Percentiles rank a stretch among this genome's conserved stretches.
Evolutionary conservation across 179 eudicot species (phyloP).

Genomic region (Beta corolliflora): DNA sequence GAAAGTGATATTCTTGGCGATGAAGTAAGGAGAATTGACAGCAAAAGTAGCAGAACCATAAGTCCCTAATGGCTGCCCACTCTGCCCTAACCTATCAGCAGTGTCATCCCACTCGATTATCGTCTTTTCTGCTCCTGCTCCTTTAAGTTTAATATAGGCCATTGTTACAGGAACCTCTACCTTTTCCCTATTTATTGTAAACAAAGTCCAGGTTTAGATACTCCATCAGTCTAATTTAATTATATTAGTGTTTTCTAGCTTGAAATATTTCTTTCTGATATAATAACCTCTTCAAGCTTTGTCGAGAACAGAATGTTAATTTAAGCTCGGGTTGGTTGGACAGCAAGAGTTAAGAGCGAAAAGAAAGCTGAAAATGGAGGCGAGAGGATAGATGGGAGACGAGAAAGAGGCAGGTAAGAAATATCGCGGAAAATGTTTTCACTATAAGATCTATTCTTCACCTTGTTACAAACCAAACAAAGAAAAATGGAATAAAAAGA

Average conservation of each 20-base stretch:
- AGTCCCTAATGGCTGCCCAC: slow-evolving; percentile 71
- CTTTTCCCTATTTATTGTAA: slow-evolving; percentile 58
- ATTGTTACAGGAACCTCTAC: slow-evolving; percentile 63
- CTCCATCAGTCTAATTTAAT: not conserved
- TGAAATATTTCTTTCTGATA: not conserved
- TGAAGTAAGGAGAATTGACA: slow-evolving; percentile 68
- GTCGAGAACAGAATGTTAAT: not conserved
- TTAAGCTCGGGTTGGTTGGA: not conserved
- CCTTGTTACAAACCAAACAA: no score
- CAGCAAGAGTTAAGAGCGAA: no score
- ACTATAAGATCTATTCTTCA: no score
- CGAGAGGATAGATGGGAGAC: no score
- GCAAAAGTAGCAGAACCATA: slow-evolving; percentile 85
- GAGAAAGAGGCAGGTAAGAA: no score
- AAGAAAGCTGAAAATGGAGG: no score
- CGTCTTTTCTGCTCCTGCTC: slow-evolving; percentile 59
- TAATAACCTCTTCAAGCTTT: slow-evolving; percentile 6
- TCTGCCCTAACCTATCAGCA: slow-evolving; percentile 56
- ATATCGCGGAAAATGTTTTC: no score
- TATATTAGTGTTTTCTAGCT: not conserved
- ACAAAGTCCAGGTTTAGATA: not conserved
- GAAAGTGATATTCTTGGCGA: slow-evolving; percentile 74
- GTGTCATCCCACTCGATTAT: slow-evolving; percentile 79
- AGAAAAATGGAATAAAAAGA: no score
- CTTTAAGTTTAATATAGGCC: slow-evolving; percentile 62